Evolutionary conservation across 1,139 yeast species (phyloP), one percentile per base, ranked within the genome.

Genomic region (Pichia sp.): DNA sequence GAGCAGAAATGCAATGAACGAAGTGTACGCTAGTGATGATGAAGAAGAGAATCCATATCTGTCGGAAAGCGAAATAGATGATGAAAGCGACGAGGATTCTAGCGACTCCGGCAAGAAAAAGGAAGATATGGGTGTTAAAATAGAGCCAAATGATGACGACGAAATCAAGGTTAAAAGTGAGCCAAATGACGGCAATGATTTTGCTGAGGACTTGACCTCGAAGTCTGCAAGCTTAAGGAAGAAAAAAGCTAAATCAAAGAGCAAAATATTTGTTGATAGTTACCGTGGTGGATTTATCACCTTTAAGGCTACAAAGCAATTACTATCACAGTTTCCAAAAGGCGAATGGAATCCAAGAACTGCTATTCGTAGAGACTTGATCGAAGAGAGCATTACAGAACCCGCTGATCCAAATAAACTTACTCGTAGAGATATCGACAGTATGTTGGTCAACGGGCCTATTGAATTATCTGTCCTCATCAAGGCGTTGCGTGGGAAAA

Each of bases 11-110:
- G 99, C 93, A 67, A 85, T 90, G 69, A 85, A 85, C 60, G 95
- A 90, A 40, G 85, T 87, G 55, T 93, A 93, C 68, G 97, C 93
- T 53, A 82, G 93, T 50, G 96, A 90, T 60, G 95, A 87, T 58
- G 95, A 57, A n/a, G 90, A 84, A 41, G 56, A 50, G 21, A 88
- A 89, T 64, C 97, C 97, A 34, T 90, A 89, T 64, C 74, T 87
- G 26, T 83, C 93, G 0, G 83, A 78, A 59, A 82, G 88, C 18
- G 93, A 86, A 60, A 65, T 82, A 50, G 91, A 85, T 63, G 76
- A 80, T 55, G 76, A 74, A 18, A 48, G 63, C 10, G 66, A 63
- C 16, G 57, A 80, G 63, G 70, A 70, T 53, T 83, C 75, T 61
- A 71, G 64, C 30, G 74, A 65, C 36, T 74, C 67, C 19, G 26